Conservation (phyloP, 768 basidiomycete genomes). For the Tubosaeta sp. region DNA sequence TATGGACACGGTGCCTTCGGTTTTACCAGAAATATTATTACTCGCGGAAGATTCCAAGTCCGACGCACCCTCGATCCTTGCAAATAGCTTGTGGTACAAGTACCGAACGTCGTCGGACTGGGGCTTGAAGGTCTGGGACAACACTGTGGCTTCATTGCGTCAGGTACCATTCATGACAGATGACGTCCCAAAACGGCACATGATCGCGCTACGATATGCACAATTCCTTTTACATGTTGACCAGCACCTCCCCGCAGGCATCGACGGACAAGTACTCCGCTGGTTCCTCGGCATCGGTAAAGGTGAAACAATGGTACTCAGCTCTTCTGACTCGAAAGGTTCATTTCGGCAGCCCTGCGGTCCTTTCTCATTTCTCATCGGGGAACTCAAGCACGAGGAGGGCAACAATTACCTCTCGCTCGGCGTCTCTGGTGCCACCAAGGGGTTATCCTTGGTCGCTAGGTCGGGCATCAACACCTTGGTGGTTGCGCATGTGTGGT, state of each 20-base stretch:
- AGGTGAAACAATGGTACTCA: constrained; percentile 56
- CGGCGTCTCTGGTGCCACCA: too few species aligned
- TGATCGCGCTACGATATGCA: constrained; percentile 62
- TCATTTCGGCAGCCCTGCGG: too few species aligned
- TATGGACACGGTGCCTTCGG: constrained; percentile 34
- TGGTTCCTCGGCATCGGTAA: constrained; percentile 73
- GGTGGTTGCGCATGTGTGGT: too few species aligned
- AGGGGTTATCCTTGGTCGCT: too few species aligned
- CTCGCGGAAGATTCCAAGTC: constrained; percentile 55
- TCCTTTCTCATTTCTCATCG: too few species aligned
- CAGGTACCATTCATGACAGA: constrained; percentile 57
- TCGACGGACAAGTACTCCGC: constrained; percentile 63
- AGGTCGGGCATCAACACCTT: too few species aligned
- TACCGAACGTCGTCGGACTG: constrained; percentile 69
- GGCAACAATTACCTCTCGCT: too few species aligned
- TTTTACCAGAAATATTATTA: constrained; percentile 60
- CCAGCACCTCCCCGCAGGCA: constrained; percentile 67
- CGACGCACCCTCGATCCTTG: constrained; percentile 65
- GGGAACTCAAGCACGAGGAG: too few species aligned
- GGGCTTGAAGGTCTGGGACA: constrained; percentile 85
- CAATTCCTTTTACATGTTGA: constrained; percentile 70
- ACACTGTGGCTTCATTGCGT: constrained; percentile 68
- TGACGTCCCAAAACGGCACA: constrained; percentile 42
- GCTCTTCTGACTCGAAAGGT: too few species aligned
- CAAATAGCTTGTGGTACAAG: constrained; percentile 78